Base-by-base conservation (phyloP, 805 yeast species). In the Priceomyces melissophilus region DNA sequence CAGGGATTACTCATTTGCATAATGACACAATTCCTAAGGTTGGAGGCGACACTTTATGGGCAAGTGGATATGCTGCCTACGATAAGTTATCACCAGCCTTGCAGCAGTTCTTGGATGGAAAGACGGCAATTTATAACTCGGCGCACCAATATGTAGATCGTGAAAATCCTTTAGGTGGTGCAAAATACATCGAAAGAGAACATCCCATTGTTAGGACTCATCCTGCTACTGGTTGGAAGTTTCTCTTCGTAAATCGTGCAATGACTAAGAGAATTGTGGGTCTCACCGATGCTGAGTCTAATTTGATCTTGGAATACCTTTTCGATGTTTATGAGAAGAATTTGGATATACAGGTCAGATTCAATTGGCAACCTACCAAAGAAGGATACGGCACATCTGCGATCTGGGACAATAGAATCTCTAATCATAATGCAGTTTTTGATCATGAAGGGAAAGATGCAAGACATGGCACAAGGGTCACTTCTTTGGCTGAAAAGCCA, bases 121-220 rank as follows among this genome's bases (percentile, higher is more conserved):
- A 75, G 58, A 61, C 65, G 10, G 79, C 78, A 7, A 57, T 68
- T 32, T 65, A 60, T 55, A 47, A 50, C 23, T 67, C 67, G 23
- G 75, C 75, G 38, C 74, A 73, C 46, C 59, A 60, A 27, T 68
- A 67, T 44, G 52, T 63, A 26, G 69, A 71, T 41, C 64, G 76
- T 44, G 60, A 68, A 16, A 66, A 67, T 20, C 79, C 78, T 16
- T 65, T 76, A 17, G 57, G 58, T 41, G 73, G 75, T 9, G 73
- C 72, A 11, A 67, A 68, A 43, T 67, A 66, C 40, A 63, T 78
- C 39, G 79, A 70, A 48, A 69, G 81, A 55, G 75, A 69, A 42
- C 86, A 81, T 57, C 84, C 84, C 3, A 45, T 81, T 17, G 72
- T 81, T 26, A 72, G 84, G 60, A 77, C 83, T 30, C 81, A 81